phyloP scores from a whole-genome alignment of 2,329 filamentous ascomycete species.

The Pestalotiopsis sp. region DNA sequence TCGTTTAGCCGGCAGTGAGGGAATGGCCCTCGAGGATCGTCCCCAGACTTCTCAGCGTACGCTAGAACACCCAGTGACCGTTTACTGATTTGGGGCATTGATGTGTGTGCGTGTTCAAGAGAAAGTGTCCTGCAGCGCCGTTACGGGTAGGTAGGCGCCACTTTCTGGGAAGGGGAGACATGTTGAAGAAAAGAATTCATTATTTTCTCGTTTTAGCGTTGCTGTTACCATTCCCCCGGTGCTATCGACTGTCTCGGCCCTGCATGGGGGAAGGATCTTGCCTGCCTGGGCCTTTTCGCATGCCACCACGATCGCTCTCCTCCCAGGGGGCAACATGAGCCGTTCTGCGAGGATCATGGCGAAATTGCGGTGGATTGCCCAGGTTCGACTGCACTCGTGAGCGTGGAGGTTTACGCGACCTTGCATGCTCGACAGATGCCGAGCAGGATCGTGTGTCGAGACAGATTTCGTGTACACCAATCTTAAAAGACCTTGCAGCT shows the following conservation, averaged over 20 bases:
- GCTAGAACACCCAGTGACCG: background rate
- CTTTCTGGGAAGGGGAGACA: background rate
- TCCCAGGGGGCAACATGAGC: background rate
- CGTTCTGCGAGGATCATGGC: background rate
- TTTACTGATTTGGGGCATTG: background rate
- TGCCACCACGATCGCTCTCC: background rate
- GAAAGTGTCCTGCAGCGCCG: background rate
- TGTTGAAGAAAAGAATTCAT: background rate
- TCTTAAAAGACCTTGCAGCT: background rate
- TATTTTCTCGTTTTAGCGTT: background rate
- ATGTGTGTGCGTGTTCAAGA: background rate
- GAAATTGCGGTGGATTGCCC: background rate
- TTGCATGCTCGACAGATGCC: background rate
- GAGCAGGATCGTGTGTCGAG: background rate
- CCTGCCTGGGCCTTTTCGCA: background rate
- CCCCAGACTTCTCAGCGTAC: background rate
- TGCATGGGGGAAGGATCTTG: background rate
- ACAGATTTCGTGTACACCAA: background rate
- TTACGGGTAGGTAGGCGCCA: background rate
- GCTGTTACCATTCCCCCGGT: background rate
- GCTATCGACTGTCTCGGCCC: background rate
- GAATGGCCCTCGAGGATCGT: background rate
- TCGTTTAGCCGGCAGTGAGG: constrained; percentile 9
- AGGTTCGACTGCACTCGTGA: background rate
- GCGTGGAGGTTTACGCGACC: background rate